Evolutionary conservation across 257 asterid species (phyloP).

Genomic region (Cynanchum wilfordii): DNA sequence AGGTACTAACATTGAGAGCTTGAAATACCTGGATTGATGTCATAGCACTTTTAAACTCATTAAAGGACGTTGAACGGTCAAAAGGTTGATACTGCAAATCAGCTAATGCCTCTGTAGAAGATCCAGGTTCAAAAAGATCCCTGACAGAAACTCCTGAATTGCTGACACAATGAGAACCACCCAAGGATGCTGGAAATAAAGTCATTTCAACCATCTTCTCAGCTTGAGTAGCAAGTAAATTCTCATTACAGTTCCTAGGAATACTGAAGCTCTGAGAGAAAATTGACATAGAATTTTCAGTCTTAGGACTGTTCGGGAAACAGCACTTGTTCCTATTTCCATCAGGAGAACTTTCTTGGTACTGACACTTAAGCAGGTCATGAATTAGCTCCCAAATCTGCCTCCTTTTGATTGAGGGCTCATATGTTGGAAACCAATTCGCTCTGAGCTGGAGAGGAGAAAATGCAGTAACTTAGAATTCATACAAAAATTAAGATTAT

Average conservation of each 20-base stretch:
- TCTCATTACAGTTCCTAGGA: constrained; percentile 32
- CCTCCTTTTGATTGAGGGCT: constrained; percentile 71
- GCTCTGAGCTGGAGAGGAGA: not conserved
- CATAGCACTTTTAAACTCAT: constrained; percentile 37
- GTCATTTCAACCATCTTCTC: constrained; percentile 55
- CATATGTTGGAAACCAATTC: constrained; percentile 81
- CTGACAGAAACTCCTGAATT: constrained; percentile 43
- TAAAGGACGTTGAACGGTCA: constrained; percentile 35
- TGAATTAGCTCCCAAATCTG: constrained; percentile 61
- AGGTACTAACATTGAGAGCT: constrained; percentile 8
- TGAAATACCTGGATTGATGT: constrained; percentile 50
- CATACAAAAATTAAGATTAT: not conserved
- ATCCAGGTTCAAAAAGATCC: constrained; percentile 46
- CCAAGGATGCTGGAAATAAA: constrained; percentile 44
- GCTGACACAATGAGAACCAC: constrained; percentile 32
- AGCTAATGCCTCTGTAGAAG: constrained; percentile 37
- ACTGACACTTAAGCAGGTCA: constrained; percentile 44
- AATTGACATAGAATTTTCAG: constrained; percentile 34
- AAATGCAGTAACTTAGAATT: constrained; percentile 7
- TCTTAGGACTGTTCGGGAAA: constrained; percentile 28
- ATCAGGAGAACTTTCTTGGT: constrained; percentile 42
- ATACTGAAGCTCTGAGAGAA: constrained; percentile 25
- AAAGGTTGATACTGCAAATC: constrained; percentile 41
- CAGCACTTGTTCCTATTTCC: constrained; percentile 29
- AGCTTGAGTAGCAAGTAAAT: constrained; percentile 29